These are phyloP conservation scores for Xerocomus spinulosus DNA, from an alignment of 768 basidiomycete genomes.

Conservation along the genomic window DNA sequence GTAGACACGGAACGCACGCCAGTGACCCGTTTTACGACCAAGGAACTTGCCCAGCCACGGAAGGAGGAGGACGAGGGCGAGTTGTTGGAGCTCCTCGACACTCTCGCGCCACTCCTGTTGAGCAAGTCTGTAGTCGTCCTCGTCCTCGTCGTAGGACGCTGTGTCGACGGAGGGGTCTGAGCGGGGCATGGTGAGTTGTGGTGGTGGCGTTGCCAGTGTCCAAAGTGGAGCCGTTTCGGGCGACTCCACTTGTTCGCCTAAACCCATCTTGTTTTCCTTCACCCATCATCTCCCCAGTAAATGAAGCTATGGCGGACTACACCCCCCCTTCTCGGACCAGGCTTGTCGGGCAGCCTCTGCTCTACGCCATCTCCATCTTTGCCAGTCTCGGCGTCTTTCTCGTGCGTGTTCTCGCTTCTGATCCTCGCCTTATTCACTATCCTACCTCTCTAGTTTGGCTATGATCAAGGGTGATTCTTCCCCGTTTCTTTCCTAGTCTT, in stretches of 20 bases:
- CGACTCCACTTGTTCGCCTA: constrained; percentile 13
- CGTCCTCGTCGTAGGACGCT: constrained; percentile 53
- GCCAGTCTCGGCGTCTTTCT: constrained; percentile 83
- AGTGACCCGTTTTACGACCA: constrained; percentile 80
- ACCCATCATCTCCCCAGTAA: constrained; percentile 22
- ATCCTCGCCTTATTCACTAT: constrained; percentile 3
- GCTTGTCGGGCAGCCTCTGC: constrained; percentile 73
- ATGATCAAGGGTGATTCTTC: constrained; percentile 70
- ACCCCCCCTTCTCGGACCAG: constrained; percentile 35
- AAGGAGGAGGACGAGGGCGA: constrained; percentile 73
- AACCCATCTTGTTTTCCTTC: constrained; percentile 13
- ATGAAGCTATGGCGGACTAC: constrained; percentile 59
- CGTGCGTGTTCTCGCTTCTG: constrained; percentile 40
- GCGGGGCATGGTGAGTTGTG: constrained; percentile 44
- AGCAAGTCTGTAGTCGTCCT: constrained; percentile 70
- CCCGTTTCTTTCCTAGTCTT: constrained; percentile 3
- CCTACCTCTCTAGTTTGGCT: constrained; percentile 55
- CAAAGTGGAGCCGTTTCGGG: constrained; percentile 6
- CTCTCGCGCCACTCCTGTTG: constrained; percentile 95
- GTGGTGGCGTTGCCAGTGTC: constrained; percentile 17
- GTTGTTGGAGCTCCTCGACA: constrained; percentile 75
- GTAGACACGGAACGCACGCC: constrained; percentile 53
- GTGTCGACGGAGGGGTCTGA: constrained; percentile 62
- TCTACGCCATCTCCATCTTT: constrained; percentile 77
- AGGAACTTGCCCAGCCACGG: constrained; percentile 88